Base-by-base conservation (phyloP, 306 rosid genomes). In the Vigna mungo region DNA sequence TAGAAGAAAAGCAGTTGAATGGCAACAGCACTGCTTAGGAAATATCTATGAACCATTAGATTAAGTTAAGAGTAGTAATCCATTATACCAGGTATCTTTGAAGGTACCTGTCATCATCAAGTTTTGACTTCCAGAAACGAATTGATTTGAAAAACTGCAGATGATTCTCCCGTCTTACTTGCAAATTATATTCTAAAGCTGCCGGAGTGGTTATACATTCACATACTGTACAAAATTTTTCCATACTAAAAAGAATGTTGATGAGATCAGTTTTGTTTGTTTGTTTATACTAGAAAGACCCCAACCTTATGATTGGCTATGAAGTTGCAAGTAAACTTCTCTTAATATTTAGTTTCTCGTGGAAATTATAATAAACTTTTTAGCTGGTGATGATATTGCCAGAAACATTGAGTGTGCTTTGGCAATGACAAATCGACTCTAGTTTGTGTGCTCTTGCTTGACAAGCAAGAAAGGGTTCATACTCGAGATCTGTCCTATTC, bases 1-100 rank as follows among this genome's bases (percentile, higher is more conserved):
- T 44, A 68, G 85, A 91, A 79, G 89, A 85, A 56, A 87, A 74
- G 2, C 80, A 83, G 47, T 43, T 86, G 76, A 79, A 88, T 47
- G 86, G 77, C 74, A 80, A 43, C 69, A 81, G 37, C 65, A 55
- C 61, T 74, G 68, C 34, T 37, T 62, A 68, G 48, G 78, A 77
- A 72, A 73, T 21, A 52, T n/a, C 52, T 54, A 82, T 60, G 64
- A 81, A 64, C 68, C 85, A 18, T 80, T 68, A 11, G 84, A 83
- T 77, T 81, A 63, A 48, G 14, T 51, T 53, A 53, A 70, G 61
- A 70, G 17, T 18, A 6, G 49, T 36, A 3, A 9, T 80, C 46
- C 60, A 34, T 84, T 52, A 59, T 71, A 20, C 74, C 74, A 59
- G 76, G 59, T 30, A 37, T 76, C 44, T 76, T 32, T 49, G 25